Evolutionary conservation across 164 flowering plant genomes (phyloP).

Genomic region (Vitis vinifera): DNA sequence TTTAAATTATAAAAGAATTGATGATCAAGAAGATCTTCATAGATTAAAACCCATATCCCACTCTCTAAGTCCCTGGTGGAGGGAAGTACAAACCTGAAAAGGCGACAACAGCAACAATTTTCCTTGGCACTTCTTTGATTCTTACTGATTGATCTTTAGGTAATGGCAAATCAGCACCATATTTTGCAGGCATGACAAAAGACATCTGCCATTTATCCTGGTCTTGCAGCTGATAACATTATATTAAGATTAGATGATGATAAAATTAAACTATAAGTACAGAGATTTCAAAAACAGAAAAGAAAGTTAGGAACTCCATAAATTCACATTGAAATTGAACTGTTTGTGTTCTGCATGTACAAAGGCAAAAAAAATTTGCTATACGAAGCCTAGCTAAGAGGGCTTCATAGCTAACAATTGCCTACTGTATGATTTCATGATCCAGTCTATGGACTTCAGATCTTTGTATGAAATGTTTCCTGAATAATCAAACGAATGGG

Average conservation of each 20-base stretch:
- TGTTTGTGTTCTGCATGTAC: not conserved
- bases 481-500: too few relatives aligned
- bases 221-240: conserved; percentile 36
- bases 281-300: not conserved
- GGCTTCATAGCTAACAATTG: not conserved
- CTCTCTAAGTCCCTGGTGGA: not conserved
- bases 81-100: conserved; percentile 70
- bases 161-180: conserved; percentile 68
- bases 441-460: not conserved
- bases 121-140: conserved; percentile 69
- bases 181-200: conserved; percentile 95
- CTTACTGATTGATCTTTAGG: conserved; percentile 76
- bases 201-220: conserved; percentile 86
- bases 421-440: not conserved
- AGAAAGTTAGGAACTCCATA: not conserved
- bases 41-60: not conserved
- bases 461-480: too few relatives aligned
- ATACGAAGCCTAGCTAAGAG: not conserved
- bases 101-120: conserved; percentile 68
- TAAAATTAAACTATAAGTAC: not conserved
- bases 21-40: not conserved
- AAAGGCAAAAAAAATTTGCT: not conserved
- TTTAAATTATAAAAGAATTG: too few relatives aligned
- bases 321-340: not conserved
- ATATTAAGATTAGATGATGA: conserved; percentile 2